Percentiles rank a stretch among this genome's conserved stretches.
Conservation (phyloP, 2,329 filamentous ascomycete genomes). For the Stagonosporopsis rhizophila region DNA sequence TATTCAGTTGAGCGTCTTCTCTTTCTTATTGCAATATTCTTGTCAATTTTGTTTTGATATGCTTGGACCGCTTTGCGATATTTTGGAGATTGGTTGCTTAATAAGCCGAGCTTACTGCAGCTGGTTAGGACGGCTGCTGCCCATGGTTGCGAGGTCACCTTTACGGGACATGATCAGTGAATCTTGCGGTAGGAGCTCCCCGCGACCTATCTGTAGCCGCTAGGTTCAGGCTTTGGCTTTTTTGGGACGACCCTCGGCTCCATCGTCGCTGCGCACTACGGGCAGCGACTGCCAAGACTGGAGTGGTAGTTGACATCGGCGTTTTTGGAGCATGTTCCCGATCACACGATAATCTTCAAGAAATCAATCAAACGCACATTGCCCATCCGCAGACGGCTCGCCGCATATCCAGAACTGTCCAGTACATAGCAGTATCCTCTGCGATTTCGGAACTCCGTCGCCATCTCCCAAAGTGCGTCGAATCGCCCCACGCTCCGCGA, state of each 20-base stretch:
- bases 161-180: background rate
- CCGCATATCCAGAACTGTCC: background rate
- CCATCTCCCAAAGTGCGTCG: constrained; percentile 24
- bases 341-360: constrained; percentile 17
- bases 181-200: no score
- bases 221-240: no score
- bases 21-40: background rate
- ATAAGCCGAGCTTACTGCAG: constrained; percentile 16
- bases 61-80: constrained; percentile 10
- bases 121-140: constrained; percentile 5
- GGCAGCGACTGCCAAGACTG: constrained; percentile 9
- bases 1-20: background rate
- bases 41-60: background rate
- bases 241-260: background rate
- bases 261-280: background rate
- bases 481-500: constrained; percentile 22
- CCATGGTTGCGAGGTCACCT: background rate
- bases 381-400: background rate
- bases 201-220: no score
- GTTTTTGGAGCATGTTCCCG: constrained; percentile 6
- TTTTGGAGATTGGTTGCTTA: constrained; percentile 17
- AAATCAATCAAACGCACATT: background rate
- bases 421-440: background rate
- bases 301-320: background rate
- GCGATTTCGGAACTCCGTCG: background rate